Base-by-base conservation (phyloP, 805 yeast genomes). In the Isabelozyma pseudorhagii region DNA sequence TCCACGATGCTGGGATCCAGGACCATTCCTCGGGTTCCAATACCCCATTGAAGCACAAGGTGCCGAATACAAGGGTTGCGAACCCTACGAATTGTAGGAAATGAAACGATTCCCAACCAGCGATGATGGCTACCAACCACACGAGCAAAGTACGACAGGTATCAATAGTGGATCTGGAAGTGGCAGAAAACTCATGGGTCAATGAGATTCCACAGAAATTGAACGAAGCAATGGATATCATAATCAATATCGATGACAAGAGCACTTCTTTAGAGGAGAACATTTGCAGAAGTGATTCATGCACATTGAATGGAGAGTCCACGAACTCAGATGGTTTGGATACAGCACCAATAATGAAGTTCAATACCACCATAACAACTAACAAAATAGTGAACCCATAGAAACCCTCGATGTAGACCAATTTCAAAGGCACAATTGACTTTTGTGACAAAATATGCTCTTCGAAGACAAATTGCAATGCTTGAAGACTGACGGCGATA, bases 61-160 rank as follows among this genome's bases (percentile, higher is more conserved):
- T 87, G 9, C 96, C 96, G 51, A 79, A 74, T 6, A 86, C 90
- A 44, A 88, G 68, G 17, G 82, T 58, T 0, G 61, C 68, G 59
- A 88, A 88, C 0, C 94, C 96, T 15, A 78, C 28, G 17, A 83
- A 68, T 63, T 88, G 96, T 46, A 84, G 64, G n/a, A 69, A 57
- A 17, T 74, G 74, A 67, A 87, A 88, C 1, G 73, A 58, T 64
- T 88, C 94, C 96, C 94, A 88, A 3, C 93, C 94, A 54, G 87
- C 59, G 18, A 66, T 46, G 46, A 88, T 68, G 0, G 94, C 88
- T 8, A 85, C 78, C 1, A 84, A 38, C 96, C 96, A 88, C 14
- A 88, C 92, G 27, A 85, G 66, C 21, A 87, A 66, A 0, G 94
- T 87, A 54, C 96, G 75, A 51, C 87, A 84, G 0, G 91, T 84